Evolutionary conservation across 441 rosid species (phyloP).

Genomic region (Melastoma candidum): DNA sequence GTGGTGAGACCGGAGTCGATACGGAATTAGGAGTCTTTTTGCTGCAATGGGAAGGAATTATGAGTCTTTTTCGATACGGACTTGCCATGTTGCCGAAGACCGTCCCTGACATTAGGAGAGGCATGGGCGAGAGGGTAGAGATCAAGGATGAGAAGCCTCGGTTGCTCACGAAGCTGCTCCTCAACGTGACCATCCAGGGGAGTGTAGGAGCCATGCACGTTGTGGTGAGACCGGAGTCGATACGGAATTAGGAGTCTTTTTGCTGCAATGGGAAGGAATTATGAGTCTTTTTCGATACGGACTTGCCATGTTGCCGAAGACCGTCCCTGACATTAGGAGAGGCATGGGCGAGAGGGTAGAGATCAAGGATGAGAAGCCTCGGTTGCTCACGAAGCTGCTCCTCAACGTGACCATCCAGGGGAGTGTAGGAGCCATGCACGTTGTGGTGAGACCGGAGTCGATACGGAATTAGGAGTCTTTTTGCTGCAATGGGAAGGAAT

Average conservation of each 20-base stretch:
- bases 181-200: constrained; percentile 6
- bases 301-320: constrained; percentile 2
- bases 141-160: background rate
- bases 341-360: too few relatives aligned
- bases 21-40: background rate
- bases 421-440: background rate
- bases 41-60: background rate
- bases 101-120: constrained; percentile 3
- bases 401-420: constrained; percentile 8
- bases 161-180: constrained; percentile 3
- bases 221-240: constrained; percentile 6
- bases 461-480: constrained; percentile 4
- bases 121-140: background rate
- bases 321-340: too few relatives aligned
- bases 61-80: too few relatives aligned
- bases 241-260: background rate
- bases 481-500: background rate
- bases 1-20: constrained; percentile 6
- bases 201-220: constrained; percentile 5
- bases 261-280: background rate
- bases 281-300: too few relatives aligned
- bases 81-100: constrained; percentile 9
- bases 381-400: too few relatives aligned
- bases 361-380: too few relatives aligned
- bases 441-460: constrained; percentile 8